These are phyloP conservation scores for Myxozyma neotropica DNA, from an alignment of 805 yeast genomes.

Conservation along the genomic window DNA sequence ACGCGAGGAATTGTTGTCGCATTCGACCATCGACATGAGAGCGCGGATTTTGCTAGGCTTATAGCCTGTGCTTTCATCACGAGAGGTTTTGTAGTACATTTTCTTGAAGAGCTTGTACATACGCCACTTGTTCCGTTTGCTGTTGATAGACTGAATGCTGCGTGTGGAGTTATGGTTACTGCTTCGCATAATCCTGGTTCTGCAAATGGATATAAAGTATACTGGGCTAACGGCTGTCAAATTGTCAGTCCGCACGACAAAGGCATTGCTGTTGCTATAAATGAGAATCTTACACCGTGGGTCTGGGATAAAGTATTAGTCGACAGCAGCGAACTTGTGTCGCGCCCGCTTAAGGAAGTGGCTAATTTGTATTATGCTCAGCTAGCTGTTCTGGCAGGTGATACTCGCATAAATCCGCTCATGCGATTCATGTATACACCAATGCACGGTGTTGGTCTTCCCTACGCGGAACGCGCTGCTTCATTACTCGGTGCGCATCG, in stretches of 20 bases:
- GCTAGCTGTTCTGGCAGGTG: slow-evolving; percentile 13
- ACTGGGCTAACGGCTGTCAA: slow-evolving; percentile 92
- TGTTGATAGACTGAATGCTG: slow-evolving; percentile 61
- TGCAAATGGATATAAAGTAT: slow-evolving; percentile 94
- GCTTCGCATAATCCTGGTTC: slow-evolving; percentile 65
- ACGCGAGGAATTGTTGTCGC: slow-evolving; percentile 69
- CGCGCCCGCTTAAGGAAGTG: slow-evolving; percentile 24
- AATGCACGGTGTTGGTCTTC: slow-evolving; percentile 91
- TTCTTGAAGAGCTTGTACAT: slow-evolving; percentile 50
- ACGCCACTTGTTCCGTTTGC: slow-evolving; percentile 94
- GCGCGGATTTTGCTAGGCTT: slow-evolving; percentile 74
- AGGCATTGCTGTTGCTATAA: slow-evolving; percentile 67
- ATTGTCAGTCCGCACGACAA: slow-evolving; percentile 89
- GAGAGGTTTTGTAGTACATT: slow-evolving; percentile 68
- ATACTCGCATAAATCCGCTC: slow-evolving; percentile 39
- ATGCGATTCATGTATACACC: slow-evolving; percentile 80
- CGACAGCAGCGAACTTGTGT: slow-evolving; percentile 23
- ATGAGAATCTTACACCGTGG: slow-evolving; percentile 64
- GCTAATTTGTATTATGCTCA: slow-evolving; percentile 19
- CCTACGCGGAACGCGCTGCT: slow-evolving; percentile 53
- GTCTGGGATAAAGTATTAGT: slow-evolving; percentile 46
- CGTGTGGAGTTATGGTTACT: slow-evolving; percentile 90
- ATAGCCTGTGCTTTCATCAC: slow-evolving; percentile 73
- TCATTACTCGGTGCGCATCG: slow-evolving; percentile 44
- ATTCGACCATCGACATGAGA: slow-evolving; percentile 86